A percentile compares a stretch with the other conserved stretches of the same genome.
Evolutionary conservation across 441 rosid genomes (phyloP).

Genomic region (Raphanus hybrid): DNA sequence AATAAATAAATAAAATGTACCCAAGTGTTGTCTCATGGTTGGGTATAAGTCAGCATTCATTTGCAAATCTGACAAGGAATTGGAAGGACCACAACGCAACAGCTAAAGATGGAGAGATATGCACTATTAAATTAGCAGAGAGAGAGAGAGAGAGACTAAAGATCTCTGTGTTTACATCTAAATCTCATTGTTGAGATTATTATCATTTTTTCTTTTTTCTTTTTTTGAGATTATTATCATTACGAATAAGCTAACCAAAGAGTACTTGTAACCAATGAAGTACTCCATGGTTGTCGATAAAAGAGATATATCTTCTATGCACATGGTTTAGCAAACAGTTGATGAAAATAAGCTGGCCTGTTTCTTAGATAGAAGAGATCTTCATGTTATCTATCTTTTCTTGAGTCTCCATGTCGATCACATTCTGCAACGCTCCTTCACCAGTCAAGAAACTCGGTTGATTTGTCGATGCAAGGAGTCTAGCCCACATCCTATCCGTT

Average conservation of each 20-base stretch:
- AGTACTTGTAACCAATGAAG: conserved; percentile 14
- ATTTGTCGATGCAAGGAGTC: conserved; percentile 82
- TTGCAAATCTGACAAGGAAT: conserved; percentile 32
- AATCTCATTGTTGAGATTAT: conserved; percentile 10
- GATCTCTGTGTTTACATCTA: conserved; percentile 14
- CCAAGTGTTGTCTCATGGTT: conserved; percentile 38
- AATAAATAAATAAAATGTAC: conserved; percentile 20
- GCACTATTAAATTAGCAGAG: neutral
- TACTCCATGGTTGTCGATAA: neutral
- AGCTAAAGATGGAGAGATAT: conserved; percentile 15
- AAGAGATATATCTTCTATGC: neutral
- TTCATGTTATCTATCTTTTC: conserved; percentile 51
- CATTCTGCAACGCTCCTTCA: conserved; percentile 44
- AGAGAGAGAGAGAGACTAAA: neutral
- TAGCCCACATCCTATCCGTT: conserved; percentile 85
- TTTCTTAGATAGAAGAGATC: conserved; percentile 46
- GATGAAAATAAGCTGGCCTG: conserved; percentile 31
- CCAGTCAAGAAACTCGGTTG: conserved; percentile 73
- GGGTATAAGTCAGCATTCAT: conserved; percentile 38
- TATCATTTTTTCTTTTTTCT: no score
- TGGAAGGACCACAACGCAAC: conserved; percentile 40
- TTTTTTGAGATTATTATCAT: conserved; percentile 24
- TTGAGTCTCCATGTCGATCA: conserved; percentile 44
- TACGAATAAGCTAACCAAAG: neutral
- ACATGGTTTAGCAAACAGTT: neutral